Evolutionary conservation across 176 grass and related monocot species (phyloP).

Genomic region (Eremochloa ophiuroides): DNA sequence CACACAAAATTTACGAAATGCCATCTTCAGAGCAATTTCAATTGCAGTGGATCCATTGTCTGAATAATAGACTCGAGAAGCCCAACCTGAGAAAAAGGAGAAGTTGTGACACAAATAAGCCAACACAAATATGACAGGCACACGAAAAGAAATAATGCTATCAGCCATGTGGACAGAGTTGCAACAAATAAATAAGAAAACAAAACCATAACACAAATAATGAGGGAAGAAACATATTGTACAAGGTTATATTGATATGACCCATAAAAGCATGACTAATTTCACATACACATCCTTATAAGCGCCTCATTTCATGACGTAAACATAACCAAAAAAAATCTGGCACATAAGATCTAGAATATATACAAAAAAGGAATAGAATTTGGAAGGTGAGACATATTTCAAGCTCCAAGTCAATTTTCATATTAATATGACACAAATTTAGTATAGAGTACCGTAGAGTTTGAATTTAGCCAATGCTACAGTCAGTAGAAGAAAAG

Average conservation of each 20-base stretch:
- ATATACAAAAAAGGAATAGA: background rate
- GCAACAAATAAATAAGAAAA: background rate
- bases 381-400: background rate
- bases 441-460: background rate
- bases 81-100: conserved; percentile 60
- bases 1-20: conserved; percentile 82
- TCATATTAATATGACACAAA: background rate
- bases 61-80: conserved; percentile 88
- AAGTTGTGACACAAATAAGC: background rate
- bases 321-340: background rate
- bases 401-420: background rate
- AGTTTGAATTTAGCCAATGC: background rate
- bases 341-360: background rate
- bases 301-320: background rate
- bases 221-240: background rate
- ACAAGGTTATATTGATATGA: background rate
- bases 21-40: conserved; percentile 99
- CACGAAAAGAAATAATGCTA: background rate
- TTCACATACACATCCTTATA: background rate
- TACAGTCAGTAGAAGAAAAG: background rate
- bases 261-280: background rate
- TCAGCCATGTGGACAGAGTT: background rate
- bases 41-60: conserved; percentile 97
- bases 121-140: background rate
- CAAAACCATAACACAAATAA: background rate